Conservation (phyloP, 2,329 filamentous ascomycete species). For the Cryphonectria parasitica region DNA sequence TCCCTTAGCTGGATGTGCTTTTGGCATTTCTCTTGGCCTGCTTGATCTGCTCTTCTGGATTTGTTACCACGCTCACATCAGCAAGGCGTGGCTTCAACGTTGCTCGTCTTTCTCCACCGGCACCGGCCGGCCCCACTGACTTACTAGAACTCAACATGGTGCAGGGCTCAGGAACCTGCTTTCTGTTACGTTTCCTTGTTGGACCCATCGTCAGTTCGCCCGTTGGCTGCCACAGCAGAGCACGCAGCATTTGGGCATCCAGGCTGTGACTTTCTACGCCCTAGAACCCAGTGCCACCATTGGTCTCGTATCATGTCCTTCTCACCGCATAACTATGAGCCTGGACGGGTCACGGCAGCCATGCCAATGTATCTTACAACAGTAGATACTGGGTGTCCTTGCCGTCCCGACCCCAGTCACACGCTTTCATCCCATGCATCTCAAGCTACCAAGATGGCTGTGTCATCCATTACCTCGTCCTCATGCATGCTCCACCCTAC, state of each 20-base stretch:
- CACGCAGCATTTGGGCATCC: not conserved
- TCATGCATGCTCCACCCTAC: not conserved
- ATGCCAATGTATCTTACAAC: constrained; percentile 6
- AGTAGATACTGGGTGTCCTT: constrained; percentile 1
- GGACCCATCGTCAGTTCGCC: not conserved
- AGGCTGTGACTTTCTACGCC: not conserved
- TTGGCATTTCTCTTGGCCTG: not conserved
- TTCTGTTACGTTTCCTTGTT: constrained; percentile 1
- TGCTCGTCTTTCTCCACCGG: not conserved
- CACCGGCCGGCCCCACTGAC: not conserved
- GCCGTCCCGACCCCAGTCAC: constrained; percentile 6
- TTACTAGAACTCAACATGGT: not conserved
- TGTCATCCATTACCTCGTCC: constrained; percentile 2
- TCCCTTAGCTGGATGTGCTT: not conserved
- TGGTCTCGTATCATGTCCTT: constrained; percentile 10
- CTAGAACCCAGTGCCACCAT: not conserved
- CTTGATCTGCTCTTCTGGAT: not conserved
- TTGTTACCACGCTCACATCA: not conserved
- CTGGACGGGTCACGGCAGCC: constrained; percentile 6
- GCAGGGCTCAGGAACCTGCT: constrained; percentile 3
- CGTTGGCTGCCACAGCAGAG: not conserved
- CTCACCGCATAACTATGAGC: constrained; percentile 1
- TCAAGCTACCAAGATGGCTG: constrained; percentile 9
- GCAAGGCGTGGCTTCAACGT: not conserved
- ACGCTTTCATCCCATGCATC: constrained; percentile 4